Base-by-base conservation (phyloP, 768 basidiomycete genomes). In the Tricholoma terreum region DNA sequence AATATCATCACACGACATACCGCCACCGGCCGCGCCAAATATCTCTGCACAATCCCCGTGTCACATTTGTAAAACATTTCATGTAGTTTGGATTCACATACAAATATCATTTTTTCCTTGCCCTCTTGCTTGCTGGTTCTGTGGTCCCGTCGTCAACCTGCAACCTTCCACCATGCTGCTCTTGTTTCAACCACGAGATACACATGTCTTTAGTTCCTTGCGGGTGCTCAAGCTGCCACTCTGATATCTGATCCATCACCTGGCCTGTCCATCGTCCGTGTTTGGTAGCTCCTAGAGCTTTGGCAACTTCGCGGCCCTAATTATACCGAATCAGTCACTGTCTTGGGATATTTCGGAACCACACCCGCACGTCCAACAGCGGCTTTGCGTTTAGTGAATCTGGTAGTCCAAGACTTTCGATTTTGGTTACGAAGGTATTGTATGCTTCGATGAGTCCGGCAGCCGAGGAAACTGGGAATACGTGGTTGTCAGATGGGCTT, bases 191-290 rank as follows among this genome's bases (percentile, higher is more conserved):
- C 92, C 92, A 97, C 11, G 68, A 68, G 27, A 76, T 67, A 66
- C 93, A 94, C 4, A 85, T 82, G 5, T 84, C 86, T 65, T 84
- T 83, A 4, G 83, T 81, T 1, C 78, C 81, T 2, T 77, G 64
- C 0, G 94, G 92, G 67, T 94, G 74, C 34, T 83, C 86, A 6
- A 98, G 78, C 64, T 94, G 93, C 95, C 94, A 98, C 58, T 86
- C 82, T 17, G 92, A 66, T 22, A 98, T 79, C 48, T 78, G 80
- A n/a, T 78, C 73, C 17, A 92, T 75, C 6, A 86, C 79, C 27
- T 79, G 72, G 31, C 82, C 81, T 5, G 86, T 84, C 84, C 92
- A 87, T 1, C 84, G 80, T 1, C 94, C 94, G 1, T 86, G 80
- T 59, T 78, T 83, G 2, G 71, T 67, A 15, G 77, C 76, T 1